Base-by-base conservation (phyloP, 495 filamentous ascomycete species). In the Hypoxylon intermedium region DNA sequence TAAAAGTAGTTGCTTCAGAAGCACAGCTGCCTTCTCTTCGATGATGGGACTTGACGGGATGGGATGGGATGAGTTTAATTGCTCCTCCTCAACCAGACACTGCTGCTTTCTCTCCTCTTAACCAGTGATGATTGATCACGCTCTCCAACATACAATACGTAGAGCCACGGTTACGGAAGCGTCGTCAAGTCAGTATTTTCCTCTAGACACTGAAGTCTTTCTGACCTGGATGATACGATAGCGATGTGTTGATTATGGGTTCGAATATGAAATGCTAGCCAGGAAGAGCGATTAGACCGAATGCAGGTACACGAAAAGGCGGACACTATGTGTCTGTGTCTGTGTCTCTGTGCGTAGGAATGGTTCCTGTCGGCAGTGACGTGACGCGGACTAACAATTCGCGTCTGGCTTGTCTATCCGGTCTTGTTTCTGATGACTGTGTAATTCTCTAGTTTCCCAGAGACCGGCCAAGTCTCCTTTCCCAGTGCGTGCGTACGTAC, bases 351-450 rank as follows among this genome's bases (percentile, higher is more conserved):
- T 38, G 13, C 9, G 12, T 26, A 9, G 34, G 31, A 47, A 26
- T 37, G 40, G 15, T 48, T 7, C 46, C 24, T 19, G 23, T 46
- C 34, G 34, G 53, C 28, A 9, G 12, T 44, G 19, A 45, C 19
- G 37, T 48, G 42, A 58, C 21, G 63, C 44, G 38, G 43, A 33
- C 34, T 66, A 21, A 16, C 18, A 45, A 38, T 36, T 54, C 52
- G 56, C 62, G 48, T 60, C 53, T 54, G 15, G 50, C 34, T 50
- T 58, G 53, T 62, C 58, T 67, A 54, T 55, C 48, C 47, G 38
- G 36, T 9, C 34, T 19, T 54, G 58, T 67, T 58, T 67, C 51
- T 67, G 53, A 54, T 58, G 49, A 45, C 26, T 54, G 24, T 9
- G 15, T 19, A 15, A 4, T 38, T 41, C n/a, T 31, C 31, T 45